Percentiles rank a stretch among this genome's conserved stretches.
Evolutionary conservation across 2,329 filamentous ascomycete species (phyloP).

Genomic region (Penicillium digitatum): DNA sequence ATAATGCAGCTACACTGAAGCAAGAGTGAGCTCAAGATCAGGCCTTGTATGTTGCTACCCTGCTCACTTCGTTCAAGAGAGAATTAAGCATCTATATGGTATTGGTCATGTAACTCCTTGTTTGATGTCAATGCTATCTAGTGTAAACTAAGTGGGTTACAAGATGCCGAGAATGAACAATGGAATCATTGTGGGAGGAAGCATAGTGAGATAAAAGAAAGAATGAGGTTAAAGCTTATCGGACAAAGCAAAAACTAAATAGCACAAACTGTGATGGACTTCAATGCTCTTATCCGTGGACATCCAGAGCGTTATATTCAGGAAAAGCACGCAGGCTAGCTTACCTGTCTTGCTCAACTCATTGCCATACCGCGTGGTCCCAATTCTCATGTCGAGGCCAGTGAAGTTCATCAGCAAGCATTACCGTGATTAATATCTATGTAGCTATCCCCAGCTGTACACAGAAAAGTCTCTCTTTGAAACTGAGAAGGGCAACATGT

Average conservation of each 20-base stretch:
- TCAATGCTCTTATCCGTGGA: neutral
- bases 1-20: neutral
- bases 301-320: neutral
- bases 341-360: neutral
- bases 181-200: neutral
- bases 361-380: neutral
- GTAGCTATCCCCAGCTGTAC: too few species aligned
- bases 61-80: neutral
- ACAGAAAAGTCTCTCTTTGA: too few species aligned
- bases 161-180: neutral
- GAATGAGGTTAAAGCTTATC: neutral
- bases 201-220: neutral
- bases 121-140: neutral
- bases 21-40: neutral
- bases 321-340: neutral
- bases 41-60: neutral
- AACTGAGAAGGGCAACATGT: too few species aligned
- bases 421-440: neutral
- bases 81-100: neutral
- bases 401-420: neutral
- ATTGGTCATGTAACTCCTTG: neutral
- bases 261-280: neutral
- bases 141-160: neutral
- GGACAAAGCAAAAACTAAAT: neutral
- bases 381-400: neutral